Conservation (phyloP, 2,329 filamentous ascomycete species). For the Epicoccum sorghinum region DNA sequence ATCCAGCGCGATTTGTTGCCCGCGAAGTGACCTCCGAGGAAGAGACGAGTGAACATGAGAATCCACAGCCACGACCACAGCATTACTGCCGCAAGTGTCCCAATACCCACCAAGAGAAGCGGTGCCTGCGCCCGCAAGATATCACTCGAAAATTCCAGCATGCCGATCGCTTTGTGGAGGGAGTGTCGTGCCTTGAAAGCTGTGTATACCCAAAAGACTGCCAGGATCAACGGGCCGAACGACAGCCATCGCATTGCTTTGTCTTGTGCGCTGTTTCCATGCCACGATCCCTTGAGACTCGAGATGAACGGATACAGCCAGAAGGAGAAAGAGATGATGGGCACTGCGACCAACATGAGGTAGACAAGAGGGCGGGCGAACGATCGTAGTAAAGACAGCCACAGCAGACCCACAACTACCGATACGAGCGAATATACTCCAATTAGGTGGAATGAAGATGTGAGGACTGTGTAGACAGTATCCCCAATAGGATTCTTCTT, state of each 20-base stretch:
- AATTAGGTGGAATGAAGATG: conserved; percentile 85
- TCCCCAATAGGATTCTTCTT: conserved; percentile 79
- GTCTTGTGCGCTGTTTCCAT: conserved; percentile 84
- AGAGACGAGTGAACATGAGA: conserved; percentile 93
- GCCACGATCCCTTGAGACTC: conserved; percentile 79
- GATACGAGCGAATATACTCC: conserved; percentile 92
- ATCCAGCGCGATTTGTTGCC: conserved; percentile 66
- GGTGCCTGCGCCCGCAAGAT: conserved; percentile 86
- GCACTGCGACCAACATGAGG: conserved; percentile 81
- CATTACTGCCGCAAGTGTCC: conserved; percentile 75
- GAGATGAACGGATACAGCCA: conserved; percentile 89
- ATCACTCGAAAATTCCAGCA: conserved; percentile 89
- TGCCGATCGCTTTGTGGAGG: conserved; percentile 81
- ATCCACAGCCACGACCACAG: conserved; percentile 96
- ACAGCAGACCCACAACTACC: conserved; percentile 83
- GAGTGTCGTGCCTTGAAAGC: conserved; percentile 80
- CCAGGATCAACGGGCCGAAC: conserved; percentile 74
- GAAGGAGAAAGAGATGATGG: conserved; percentile 84
- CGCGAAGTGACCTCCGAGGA: conserved; percentile 86
- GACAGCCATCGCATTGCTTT: conserved; percentile 86
- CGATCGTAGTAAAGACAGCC: conserved; percentile 85
- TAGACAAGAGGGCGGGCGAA: conserved; percentile 86
- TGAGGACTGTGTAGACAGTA: conserved; percentile 89
- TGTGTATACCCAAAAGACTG: conserved; percentile 81
- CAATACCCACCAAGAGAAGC: conserved; percentile 82